phyloP scores from a whole-genome alignment of 2,329 filamentous ascomycete genomes.

The Mollisia scopiformis region DNA sequence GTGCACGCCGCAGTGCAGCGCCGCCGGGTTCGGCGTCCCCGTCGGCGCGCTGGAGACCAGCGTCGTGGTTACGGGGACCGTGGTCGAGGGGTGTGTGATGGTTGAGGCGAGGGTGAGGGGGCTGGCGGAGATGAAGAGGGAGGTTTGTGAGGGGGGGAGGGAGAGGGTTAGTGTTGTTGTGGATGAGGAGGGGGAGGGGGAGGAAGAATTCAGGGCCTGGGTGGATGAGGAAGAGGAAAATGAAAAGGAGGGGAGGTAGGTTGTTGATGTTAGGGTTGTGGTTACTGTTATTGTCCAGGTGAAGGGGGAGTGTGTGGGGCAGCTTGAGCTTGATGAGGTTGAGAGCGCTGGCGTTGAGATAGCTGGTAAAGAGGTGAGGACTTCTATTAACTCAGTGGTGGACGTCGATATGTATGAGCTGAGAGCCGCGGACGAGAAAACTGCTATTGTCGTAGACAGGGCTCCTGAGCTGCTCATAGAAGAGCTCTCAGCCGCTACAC shows the following conservation, averaged over 20 bases:
- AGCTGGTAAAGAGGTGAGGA: background rate
- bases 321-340: background rate
- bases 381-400: no score
- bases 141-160: background rate
- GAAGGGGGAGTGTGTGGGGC: background rate
- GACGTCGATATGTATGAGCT: no score
- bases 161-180: background rate
- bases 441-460: no score
- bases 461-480: background rate
- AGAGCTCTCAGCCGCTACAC: background rate
- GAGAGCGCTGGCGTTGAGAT: background rate
- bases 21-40: slow-evolving; percentile 35
- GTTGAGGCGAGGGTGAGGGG: slow-evolving; percentile 37
- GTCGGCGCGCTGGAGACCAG: slow-evolving; percentile 34
- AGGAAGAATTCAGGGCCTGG: background rate
- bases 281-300: background rate
- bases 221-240: background rate
- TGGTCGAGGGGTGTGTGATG: slow-evolving; percentile 29
- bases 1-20: slow-evolving; percentile 44
- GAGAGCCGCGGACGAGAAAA: background rate
- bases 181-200: background rate
- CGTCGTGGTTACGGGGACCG: slow-evolving; percentile 35
- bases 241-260: background rate
- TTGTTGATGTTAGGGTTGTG: background rate
- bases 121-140: slow-evolving; percentile 31